Conservation (phyloP, 768 basidiomycete species). For the Kondoa subrosea region DNA sequence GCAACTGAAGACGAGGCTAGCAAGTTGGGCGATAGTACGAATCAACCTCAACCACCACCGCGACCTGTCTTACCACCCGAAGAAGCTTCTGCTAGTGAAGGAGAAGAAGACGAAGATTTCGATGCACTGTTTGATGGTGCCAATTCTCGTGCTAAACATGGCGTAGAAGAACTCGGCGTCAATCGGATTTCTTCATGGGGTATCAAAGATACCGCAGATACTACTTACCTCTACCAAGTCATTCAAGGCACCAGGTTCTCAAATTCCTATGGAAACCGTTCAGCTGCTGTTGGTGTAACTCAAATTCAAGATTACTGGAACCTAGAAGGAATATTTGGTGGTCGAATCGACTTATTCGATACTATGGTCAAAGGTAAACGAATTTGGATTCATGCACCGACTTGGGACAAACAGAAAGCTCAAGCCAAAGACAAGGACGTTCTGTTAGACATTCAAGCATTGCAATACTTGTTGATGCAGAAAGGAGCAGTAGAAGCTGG, state of each 20-base stretch:
- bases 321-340: background rate
- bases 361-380: background rate
- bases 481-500: background rate
- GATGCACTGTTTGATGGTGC: background rate
- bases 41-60: background rate
- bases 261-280: background rate
- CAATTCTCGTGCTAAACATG: background rate
- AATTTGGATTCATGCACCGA: constrained; percentile 1
- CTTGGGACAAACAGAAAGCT: background rate
- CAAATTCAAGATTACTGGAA: background rate
- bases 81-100: background rate
- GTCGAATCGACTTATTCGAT: background rate
- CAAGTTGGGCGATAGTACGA: background rate
- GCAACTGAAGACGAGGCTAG: background rate
- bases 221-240: background rate
- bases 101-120: constrained; percentile 4
- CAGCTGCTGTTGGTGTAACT: background rate
- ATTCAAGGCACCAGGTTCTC: background rate
- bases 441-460: background rate
- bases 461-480: background rate
- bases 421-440: background rate
- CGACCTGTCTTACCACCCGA: background rate
- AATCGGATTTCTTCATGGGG: background rate
- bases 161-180: background rate
- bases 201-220: background rate